Evolutionary conservation across 1,284 basidiomycete genomes (phyloP), one percentile per base, ranked within the genome.

Genomic region (Moesziomyces sp.): DNA sequence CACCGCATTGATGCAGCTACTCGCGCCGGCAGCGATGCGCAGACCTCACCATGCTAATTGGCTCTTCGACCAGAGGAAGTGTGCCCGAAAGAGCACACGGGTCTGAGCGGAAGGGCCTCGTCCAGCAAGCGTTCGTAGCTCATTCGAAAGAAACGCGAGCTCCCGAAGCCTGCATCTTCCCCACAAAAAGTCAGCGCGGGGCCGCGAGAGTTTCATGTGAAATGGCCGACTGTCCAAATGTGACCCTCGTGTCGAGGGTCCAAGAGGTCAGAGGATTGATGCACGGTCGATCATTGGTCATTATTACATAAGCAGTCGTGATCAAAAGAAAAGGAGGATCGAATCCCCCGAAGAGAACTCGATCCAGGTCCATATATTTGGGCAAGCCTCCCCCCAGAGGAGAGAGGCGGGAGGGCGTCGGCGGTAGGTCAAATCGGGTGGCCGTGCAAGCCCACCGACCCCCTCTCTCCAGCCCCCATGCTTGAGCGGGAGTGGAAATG

Each of bases 401-500:
- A 69, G 62, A 74, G 61, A 74, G 66, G 71, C 71, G 71, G 66
- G 71, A 74, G 66, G 71, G 61, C 61, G 61, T 69, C 71, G 62
- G 61, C 71, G 66, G 71, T 74, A 66, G 66, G 71, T 57, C 71
- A 74, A 74, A 74, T 58, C 58, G 71, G 71, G 71, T 74, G 71
- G 71, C 71, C 66, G 71, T 74, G 71, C 71, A 74, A 74, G 71
- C 71, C 71, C 71, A 58, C 61, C 62, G 71, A 69, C 62, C 58
- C 66, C 71, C 71, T 69, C 71, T 74, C 71, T 69, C 71, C 71
- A 74, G 62, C 66, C 55, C 71, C 47, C 71, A 74, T 74, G 71
- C 71, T 30, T 74, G 71, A 74, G 71, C 71, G 71, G 52, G 71
- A 74, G 66, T 69, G 71, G 71, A 74, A 74, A 68, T 74, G 71